phyloP scores from a whole-genome alignment of 1,284 basidiomycete genomes.

The Microbotryomycetes sp. region DNA sequence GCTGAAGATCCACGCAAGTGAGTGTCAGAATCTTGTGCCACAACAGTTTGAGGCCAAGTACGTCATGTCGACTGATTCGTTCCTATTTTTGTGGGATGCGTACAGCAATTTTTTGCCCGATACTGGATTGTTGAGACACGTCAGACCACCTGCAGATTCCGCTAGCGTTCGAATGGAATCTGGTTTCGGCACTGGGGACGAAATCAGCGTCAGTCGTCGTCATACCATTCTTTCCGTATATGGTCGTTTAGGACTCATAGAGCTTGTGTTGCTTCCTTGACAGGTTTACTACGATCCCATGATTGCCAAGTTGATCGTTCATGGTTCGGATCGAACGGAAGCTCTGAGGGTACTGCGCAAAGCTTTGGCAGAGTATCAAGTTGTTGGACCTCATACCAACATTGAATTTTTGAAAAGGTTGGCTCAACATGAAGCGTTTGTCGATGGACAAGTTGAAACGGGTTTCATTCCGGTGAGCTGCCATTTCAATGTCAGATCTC shows the following conservation, averaged over 20 bases:
- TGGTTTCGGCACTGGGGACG: conserved; percentile 75
- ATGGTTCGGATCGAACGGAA: conserved; percentile 77
- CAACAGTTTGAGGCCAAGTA: too few species aligned
- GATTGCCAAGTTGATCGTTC: conserved; percentile 88
- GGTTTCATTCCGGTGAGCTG: conserved; percentile 72
- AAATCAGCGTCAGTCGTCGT: conserved; percentile 60
- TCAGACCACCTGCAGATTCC: conserved; percentile 50
- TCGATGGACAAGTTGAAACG: conserved; percentile 78
- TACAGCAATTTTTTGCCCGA: conserved; percentile 77
- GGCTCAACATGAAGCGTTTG: conserved; percentile 69
- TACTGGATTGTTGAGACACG: conserved; percentile 71
- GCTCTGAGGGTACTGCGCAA: conserved; percentile 71
- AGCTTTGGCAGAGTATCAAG: conserved; percentile 78
- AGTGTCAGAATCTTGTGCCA: conserved; percentile 24
- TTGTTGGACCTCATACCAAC: conserved; percentile 86
- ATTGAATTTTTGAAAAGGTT: conserved; percentile 77
- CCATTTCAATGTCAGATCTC: not conserved
- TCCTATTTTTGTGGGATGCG: not conserved
- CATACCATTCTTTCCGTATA: not conserved
- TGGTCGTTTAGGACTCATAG: not conserved
- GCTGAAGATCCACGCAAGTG: conserved; percentile 83
- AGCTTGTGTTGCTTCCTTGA: too few species aligned
- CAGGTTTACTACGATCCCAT: conserved; percentile 77
- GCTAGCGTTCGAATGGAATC: conserved; percentile 81
- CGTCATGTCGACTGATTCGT: too few species aligned